Evolutionary conservation across 2,329 filamentous ascomycete species (phyloP), one percentile per base, ranked within the genome.

Genomic region (Thermoascus crustaceus): DNA sequence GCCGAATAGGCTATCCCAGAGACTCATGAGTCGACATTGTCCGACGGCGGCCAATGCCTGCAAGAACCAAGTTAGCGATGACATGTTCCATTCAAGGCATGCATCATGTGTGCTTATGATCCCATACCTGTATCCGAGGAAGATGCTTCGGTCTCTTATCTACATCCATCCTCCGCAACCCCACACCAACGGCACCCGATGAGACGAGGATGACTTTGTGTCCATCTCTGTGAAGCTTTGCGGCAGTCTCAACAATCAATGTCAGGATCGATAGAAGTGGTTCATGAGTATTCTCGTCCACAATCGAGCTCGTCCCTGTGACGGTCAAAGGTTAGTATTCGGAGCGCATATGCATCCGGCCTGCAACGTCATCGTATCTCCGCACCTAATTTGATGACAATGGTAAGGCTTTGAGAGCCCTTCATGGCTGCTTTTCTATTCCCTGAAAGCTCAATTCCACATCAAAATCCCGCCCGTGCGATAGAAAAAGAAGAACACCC

Each of bases 191-290:
- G 59, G 91, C 91, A 41, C 91, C 91, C 0, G 91, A 98, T 2
- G 91, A 98, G 44, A 96, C 93, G 46, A 98, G 84, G 60, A 98
- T 81, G 34, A 98, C 91, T 50, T 81, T 79, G 61, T 98, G 88
- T 32, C 91, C 91, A 78, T 94, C 83, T 61, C 88, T 82, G 47
- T 80, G 80, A 27, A 98, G 72, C 54, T 80, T 84, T 35, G 89
- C 82, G 9, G 86, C 87, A 13, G 91, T 96, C 65, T 96, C 87
- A 45, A 96, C 91, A 46, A 98, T 95, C 41, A 89, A 71, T 41
- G 84, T 88, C 38, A 98, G 70, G 48, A 87, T 94, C 4, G 88
- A 91, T 24, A 98, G 74, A 22, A 95, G 76, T 3, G 91, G 91
- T 56, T 95, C 85, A 64, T 94, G 91, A 14, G 85, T 94, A 57